Base-by-base conservation (phyloP, 202 grass and related monocot genomes). In the Cymbopogon flexuosus region DNA sequence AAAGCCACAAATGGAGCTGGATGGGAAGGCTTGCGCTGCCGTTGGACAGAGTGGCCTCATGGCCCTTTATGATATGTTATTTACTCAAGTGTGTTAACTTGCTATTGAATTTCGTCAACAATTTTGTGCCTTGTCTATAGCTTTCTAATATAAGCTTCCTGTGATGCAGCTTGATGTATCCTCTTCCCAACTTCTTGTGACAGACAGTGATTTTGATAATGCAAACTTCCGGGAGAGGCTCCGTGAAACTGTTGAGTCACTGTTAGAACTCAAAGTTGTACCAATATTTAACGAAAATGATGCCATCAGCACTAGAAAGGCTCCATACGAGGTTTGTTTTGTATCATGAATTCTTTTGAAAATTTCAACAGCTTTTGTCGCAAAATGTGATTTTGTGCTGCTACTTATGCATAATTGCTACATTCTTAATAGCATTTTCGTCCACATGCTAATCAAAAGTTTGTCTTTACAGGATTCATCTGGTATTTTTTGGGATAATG, bases 401-500 rank as follows among this genome's bases (percentile, higher is more conserved):
- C 5, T 67, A 47, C 12, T 71, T 51, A 18, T 68, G 31, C 35
- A 34, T 34, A 5, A 34, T 34, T 4, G 4, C 2, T 34, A 5
- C 4, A 16, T 59, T 60, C 9, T 24, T 60, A 12, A 13, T 45
- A 49, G 16, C 76, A 75, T 82, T 82, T 58, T 56, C 18, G 21
- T 68, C 36, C 27, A 27, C 27, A 42, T 33, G 2, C 47, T 79
- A 19, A 70, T 36, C 41, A 46, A 79, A 57, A 68, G 46, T 82
- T 80, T 23, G 16, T 66, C 31, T 82, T 88, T 76, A 18, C 87
- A 99, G 96, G 96, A 99, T 81, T 95, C 96, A 75, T 99, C 87
- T 80, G 96, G 96, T 62, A 99, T 99, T 65, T 99, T 99, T 88
- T 99, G 96, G 96, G 96, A 99, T 65, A 99, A 99, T 89, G 96